Evolutionary conservation across 23 red algal genomes (phyloP).

Genomic region (Gracilariopsis chorda): DNA sequence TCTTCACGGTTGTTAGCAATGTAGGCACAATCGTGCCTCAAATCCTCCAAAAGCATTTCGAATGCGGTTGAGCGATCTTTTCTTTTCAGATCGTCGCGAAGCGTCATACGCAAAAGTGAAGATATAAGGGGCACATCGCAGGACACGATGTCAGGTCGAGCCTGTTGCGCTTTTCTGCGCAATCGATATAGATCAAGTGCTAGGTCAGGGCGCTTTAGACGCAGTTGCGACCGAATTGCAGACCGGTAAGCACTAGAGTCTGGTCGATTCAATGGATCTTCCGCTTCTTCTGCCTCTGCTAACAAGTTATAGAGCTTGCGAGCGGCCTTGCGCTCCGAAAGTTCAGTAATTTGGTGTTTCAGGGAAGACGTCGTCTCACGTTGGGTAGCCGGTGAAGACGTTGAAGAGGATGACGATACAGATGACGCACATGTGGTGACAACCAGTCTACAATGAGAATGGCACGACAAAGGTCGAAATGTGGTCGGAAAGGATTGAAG

Average conservation of each 20-base stretch:
- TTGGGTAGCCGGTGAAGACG: not conserved
- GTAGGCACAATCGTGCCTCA: not conserved
- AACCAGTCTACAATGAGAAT: too few relatives aligned
- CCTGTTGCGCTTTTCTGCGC: slow-evolving; percentile 8
- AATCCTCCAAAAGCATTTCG: not conserved
- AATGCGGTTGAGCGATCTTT: not conserved
- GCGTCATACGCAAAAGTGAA: not conserved
- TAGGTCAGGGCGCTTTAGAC: slow-evolving; percentile 41
- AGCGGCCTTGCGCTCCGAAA: not conserved
- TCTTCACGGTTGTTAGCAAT: not conserved
- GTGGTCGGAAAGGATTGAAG: too few relatives aligned
- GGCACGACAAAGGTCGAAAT: too few relatives aligned
- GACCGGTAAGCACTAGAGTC: not conserved
- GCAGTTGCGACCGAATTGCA: slow-evolving; percentile 31
- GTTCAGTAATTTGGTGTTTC: not conserved
- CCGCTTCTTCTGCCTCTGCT: not conserved
- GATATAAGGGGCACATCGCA: slow-evolving; percentile 31
- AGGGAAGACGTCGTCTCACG: not conserved
- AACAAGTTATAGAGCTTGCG: slow-evolving; percentile 21
- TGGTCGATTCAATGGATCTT: not conserved
- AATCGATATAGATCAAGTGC: slow-evolving; percentile 21
- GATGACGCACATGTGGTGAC: too few relatives aligned
- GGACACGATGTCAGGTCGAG: slow-evolving; percentile 2
- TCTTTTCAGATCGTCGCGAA: slow-evolving; percentile 2
- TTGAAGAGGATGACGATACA: not conserved